These are phyloP conservation scores for Tinospora cordifolia DNA, from an alignment of 164 flowering plant genomes.

Conservation along the genomic window DNA sequence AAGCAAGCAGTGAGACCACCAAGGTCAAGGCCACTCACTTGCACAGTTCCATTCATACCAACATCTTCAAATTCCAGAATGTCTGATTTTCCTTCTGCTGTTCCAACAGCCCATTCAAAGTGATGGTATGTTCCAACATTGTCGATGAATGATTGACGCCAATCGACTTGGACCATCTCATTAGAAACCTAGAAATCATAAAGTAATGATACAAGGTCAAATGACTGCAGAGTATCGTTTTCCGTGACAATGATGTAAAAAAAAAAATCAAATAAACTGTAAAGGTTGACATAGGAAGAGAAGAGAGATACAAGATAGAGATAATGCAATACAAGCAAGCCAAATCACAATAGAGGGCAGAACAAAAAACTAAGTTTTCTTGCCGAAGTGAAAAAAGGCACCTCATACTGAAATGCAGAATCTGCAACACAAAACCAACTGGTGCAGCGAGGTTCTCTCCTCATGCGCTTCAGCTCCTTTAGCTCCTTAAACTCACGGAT, in stretches of 20 bases:
- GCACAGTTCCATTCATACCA: conserved; percentile 70
- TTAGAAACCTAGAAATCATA: conserved; percentile 55
- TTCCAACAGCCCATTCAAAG: conserved; percentile 97
- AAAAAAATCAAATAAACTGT: neutral
- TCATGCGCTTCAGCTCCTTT: conserved; percentile 90
- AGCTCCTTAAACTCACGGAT: conserved; percentile 97
- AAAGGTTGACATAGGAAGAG: neutral
- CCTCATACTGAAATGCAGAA: conserved; percentile 88
- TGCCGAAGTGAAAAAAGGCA: conserved; percentile 18
- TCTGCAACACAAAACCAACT: conserved; percentile 97
- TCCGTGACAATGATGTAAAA: neutral
- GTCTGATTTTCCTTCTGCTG: conserved; percentile 90
- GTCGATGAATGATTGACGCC: conserved; percentile 80
- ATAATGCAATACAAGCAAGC: conserved; percentile 6
- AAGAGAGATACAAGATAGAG: no score
- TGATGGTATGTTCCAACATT: conserved; percentile 71
- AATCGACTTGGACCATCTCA: conserved; percentile 69
- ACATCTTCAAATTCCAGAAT: conserved; percentile 87
- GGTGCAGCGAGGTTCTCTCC: conserved; percentile 80
- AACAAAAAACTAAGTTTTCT: neutral
- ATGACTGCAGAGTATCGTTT: neutral
- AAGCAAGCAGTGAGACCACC: conserved; percentile 67
- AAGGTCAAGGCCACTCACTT: conserved; percentile 73
- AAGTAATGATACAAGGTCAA: conserved; percentile 8
- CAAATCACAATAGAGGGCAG: neutral